Base-by-base conservation (phyloP, 2,329 filamentous ascomycete species). In the Sarocladiaceae sp. region DNA sequence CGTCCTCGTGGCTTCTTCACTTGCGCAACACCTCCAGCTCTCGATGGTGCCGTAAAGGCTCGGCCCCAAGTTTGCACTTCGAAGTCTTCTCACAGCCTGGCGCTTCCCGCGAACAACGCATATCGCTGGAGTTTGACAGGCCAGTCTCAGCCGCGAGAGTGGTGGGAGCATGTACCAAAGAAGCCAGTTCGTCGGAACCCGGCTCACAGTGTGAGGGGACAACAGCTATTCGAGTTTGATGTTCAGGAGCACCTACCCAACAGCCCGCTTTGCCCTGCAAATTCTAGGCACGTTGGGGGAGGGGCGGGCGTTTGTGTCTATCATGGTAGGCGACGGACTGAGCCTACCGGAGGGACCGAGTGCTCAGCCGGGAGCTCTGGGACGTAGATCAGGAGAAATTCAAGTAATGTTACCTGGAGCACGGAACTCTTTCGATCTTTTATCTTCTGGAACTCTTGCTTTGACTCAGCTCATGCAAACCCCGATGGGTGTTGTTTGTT, bases 201-300 rank as follows among this genome's bases (percentile, higher is more conserved):
- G 12, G 45, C 53, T 1, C 43, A 48, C 19, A 45, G 44, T 15
- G 20, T 50, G 7, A 45, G 44, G 18, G 43, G 37, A 10, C 21
- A 29, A 24, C 37, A 41, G 11, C 37, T 48, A 4, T 76, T 77
- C 46, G 59, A 69, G 39, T 74, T 77, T 47, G 64, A 74, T 37
- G 49, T 76, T 10, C 70, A 72, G 2, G 70, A 76, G 48, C 73
- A 77, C 48, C 57, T 73, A 6, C 69, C 72, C 24, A 69, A 49
- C 46, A 76, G 72, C 51, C 72, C 72, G 13, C 65, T 74, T 59
- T 77, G 73, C 45, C 73, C 73, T 2, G 58, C 70, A 7, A 73
- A 76, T 53, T 56, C 56, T 33, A 67, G 61, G 32, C 66, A 73
- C 45, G 53, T 54, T 43, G 65, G 65, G 12, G 62, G 66, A n/a